Evolutionary conservation across 2,329 filamentous ascomycete species (phyloP), one percentile per base, ranked within the genome.

Genomic region (Colletotrichum sp.): DNA sequence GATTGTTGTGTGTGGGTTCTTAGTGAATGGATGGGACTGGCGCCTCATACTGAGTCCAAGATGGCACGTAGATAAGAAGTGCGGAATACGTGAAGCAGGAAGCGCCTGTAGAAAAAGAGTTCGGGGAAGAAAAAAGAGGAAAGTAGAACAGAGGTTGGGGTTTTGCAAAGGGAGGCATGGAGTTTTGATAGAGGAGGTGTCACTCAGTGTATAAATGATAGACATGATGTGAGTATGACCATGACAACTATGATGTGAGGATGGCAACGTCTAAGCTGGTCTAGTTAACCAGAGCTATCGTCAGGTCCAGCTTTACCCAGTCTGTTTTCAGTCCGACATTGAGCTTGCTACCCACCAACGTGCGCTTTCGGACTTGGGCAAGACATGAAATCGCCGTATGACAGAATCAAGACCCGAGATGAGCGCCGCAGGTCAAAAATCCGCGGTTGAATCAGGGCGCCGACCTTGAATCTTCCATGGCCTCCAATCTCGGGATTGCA

Each of bases 211-310:
- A n/a, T n/a, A 1, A 10, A 12, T n/a, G 1, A n/a, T 0, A n/a
- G 5, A 4, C 8, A 10, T 44, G 39, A 2, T 18, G 16, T 44
- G 39, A 44, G 8, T 18, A 39, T 39, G 15, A 8, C 8, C 4
- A 9, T 18, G 34, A 8, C 4, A 26, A 26, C 7, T 18, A 10
- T 44, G 36, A 2, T 18, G 16, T 44, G 36, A 44, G 16, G 39
- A 8, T 52, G 10, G n/a, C n/a, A 52, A 21, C 1, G 6, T 6
- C n/a, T 2, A 0, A 5, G n/a, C n/a, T 2, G 1, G 0, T 52
- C n/a, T 13, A 52, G 44, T 24, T 1, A 52, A 13, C 2, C n/a
- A 1, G 2, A 52, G 12, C n/a, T 52, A 1, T 52, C 12, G n/a
- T 8, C 1, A 7, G 6, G 1, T 13, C 1, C n/a, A 13, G n/a